Evolutionary conservation across 2,329 filamentous ascomycete genomes (phyloP), one percentile per base, ranked within the genome.

Genomic region (Hypoxylon sp.): DNA sequence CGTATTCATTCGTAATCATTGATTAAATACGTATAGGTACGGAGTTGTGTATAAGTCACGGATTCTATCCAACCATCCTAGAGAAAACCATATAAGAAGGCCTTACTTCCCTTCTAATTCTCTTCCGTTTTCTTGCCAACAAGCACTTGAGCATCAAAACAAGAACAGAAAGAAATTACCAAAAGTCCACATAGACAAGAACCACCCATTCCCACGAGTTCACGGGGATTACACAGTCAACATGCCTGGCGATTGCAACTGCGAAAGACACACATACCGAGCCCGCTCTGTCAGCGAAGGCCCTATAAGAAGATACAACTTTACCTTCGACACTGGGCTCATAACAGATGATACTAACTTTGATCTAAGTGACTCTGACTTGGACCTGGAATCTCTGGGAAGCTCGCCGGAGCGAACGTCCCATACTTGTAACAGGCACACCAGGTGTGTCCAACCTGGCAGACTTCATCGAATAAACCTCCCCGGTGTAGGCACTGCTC

Each of bases 381-480:
- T 44, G 7, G 39, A 44, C 7, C 2, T 21, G 39, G 39, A 44
- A 4, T 44, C 39, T 4, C 17, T 44, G 6, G 39, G 39, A 21
- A 44, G 39, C 17, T 44, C 39, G 10, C 39, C 39, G 19, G 17
- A 44, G 17, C 39, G 17, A 44, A 17, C 4, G 11, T 21, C 11
- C n/a, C 15, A 21, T 44, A 2, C 39, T 11, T 11, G 17, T 8
- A 5, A 21, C 39, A 21, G 2, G 8, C 39, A 17, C n/a, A 44
- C 19, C 39, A 44, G 39, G 17, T 7, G 17, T 17, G 39, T 44
- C 17, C 17, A 11, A 44, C 39, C 39, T 3, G 39, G 39, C 3
- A 44, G n/a, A 21, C 39, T 44, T 21, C 39, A 44, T 19, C 39
- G 39, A 44, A 44, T 44, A 17, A 44, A 44, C 17, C 39, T 44